Evolutionary conservation across 1,139 yeast species (phyloP).

Genomic region (Nakaseomyces kungkrabaensis): DNA sequence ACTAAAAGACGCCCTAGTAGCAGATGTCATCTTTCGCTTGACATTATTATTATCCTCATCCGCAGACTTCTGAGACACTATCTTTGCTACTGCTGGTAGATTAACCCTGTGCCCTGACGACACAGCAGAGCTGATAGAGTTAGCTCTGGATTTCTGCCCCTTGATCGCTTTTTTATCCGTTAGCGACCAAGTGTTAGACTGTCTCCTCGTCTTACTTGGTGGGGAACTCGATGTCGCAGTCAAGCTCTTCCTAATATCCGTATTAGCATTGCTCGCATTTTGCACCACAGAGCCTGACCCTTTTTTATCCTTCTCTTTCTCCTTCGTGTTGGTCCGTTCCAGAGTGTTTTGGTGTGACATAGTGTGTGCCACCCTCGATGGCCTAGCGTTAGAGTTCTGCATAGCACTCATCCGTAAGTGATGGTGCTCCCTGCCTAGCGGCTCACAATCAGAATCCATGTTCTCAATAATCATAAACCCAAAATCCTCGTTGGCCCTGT

Average conservation of each 20-base stretch:
- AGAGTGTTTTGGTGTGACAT: constrained; percentile 10
- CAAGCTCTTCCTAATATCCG: neutral
- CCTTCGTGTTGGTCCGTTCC: neutral
- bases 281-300: neutral
- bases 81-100: constrained; percentile 6
- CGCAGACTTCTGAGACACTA: constrained; percentile 6
- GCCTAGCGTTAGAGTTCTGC: constrained; percentile 13
- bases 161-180: neutral
- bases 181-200: neutral
- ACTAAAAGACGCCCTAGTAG: constrained; percentile 34
- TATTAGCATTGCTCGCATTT: neutral
- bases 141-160: constrained; percentile 7
- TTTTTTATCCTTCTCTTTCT: neutral
- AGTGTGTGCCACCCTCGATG: constrained; percentile 16
- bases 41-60: constrained; percentile 5
- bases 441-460: constrained; percentile 13
- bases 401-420: constrained; percentile 4
- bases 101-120: constrained; percentile 2
- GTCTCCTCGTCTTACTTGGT: neutral
- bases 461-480: constrained; percentile 4
- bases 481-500: constrained; percentile 5
- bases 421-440: constrained; percentile 3
- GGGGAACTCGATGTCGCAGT: neutral
- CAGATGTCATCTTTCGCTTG: constrained; percentile 15
- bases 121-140: constrained; percentile 6